Conservation (phyloP, 2,329 filamentous ascomycete species). For the Huntiella omanensis region DNA sequence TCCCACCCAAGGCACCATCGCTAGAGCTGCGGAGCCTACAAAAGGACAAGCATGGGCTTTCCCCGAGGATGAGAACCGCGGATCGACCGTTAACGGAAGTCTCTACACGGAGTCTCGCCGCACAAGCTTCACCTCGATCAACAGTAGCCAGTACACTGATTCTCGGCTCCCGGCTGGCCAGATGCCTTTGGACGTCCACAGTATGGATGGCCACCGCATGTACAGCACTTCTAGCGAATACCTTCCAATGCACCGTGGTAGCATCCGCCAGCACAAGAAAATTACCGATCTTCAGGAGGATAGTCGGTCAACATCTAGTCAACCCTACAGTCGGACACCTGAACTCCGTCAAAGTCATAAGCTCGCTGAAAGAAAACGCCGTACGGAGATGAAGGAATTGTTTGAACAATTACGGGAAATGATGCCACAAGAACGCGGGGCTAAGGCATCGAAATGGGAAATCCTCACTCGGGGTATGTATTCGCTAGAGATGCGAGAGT, state of each 20-base stretch:
- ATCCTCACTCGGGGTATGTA: slow-evolving; percentile 62
- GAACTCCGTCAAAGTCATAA: slow-evolving; percentile 73
- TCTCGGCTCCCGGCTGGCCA: slow-evolving; percentile 55
- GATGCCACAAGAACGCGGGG: slow-evolving; percentile 62
- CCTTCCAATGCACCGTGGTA: slow-evolving; percentile 50
- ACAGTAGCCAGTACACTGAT: slow-evolving; percentile 63
- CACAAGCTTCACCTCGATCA: slow-evolving; percentile 59
- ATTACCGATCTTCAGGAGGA: slow-evolving; percentile 44
- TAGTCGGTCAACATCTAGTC: slow-evolving; percentile 31
- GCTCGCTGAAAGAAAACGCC: slow-evolving; percentile 62
- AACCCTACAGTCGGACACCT: slow-evolving; percentile 67
- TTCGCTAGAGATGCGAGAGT: background rate
- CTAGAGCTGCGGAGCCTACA: slow-evolving; percentile 53
- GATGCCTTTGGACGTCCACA: slow-evolving; percentile 41
- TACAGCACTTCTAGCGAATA: slow-evolving; percentile 32
- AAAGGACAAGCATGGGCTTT: slow-evolving; percentile 76
- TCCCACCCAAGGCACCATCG: slow-evolving; percentile 45
- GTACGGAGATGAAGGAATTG: slow-evolving; percentile 75
- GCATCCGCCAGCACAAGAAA: slow-evolving; percentile 50
- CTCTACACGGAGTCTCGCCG: slow-evolving; percentile 37
- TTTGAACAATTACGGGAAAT: slow-evolving; percentile 65
- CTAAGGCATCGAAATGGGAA: slow-evolving; percentile 80
- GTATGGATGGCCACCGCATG: slow-evolving; percentile 30
- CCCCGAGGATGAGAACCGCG: slow-evolving; percentile 44
- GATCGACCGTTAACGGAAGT: slow-evolving; percentile 17